These are phyloP conservation scores for Zygnema circumcarinatum DNA, from an alignment of 139 green algal genomes.

Conservation along the genomic window DNA sequence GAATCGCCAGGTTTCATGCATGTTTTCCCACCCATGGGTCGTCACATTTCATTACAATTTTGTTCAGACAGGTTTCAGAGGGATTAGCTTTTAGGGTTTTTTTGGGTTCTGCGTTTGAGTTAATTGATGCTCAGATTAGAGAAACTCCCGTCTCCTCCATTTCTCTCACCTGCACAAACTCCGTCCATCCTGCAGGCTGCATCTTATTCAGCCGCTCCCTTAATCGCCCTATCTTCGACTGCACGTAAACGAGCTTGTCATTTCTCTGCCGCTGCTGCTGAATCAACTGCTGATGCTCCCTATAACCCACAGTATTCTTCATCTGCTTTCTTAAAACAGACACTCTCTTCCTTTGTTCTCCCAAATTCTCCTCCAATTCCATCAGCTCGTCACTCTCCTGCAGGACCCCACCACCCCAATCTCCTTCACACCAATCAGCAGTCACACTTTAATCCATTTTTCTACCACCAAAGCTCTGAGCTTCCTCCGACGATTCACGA, in stretches of 20 bases:
- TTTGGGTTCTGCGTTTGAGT: too few relatives aligned
- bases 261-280: constrained; percentile 11
- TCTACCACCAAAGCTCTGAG: too few relatives aligned
- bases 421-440: background rate
- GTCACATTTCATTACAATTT: too few relatives aligned
- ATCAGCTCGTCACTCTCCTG: constrained; percentile 18
- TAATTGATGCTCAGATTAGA: constrained; percentile 7
- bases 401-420: background rate
- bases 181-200: constrained; percentile 44
- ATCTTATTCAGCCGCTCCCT: constrained; percentile 48
- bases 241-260: background rate
- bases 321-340: constrained; percentile 37
- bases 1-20: too few relatives aligned
- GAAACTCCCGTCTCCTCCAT: background rate
- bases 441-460: too few relatives aligned
- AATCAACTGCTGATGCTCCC: constrained; percentile 17
- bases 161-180: constrained; percentile 59
- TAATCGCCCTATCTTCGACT: constrained; percentile 16
- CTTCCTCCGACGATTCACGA: too few relatives aligned
- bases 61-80: too few relatives aligned
- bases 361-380: constrained; percentile 11
- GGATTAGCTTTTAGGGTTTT: too few relatives aligned
- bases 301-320: constrained; percentile 14
- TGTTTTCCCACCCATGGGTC: too few relatives aligned
- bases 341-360: constrained; percentile 12